Percentiles rank a stretch among this genome's conserved stretches.
Conservation (phyloP, 2,329 filamentous ascomycete genomes). For the Ophiocordyceps camponoti-floridani region DNA sequence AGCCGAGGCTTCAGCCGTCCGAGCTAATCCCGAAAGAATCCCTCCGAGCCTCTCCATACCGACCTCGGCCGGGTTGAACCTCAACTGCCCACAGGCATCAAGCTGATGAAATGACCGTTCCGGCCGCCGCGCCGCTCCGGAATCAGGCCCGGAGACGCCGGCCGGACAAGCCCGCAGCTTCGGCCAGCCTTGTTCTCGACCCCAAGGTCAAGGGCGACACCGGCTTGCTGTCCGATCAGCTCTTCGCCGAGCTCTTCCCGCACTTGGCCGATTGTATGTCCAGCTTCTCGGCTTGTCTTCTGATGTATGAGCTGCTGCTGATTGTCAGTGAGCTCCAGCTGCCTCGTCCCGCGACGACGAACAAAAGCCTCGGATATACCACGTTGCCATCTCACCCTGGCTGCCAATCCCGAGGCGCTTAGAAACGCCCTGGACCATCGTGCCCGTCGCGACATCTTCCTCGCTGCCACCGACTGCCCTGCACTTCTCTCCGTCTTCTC, state of each 20-base stretch:
- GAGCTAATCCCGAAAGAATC: too few species aligned
- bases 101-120: conserved; percentile 2
- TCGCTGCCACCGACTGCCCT: conserved; percentile 60
- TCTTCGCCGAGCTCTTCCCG: conserved; percentile 69
- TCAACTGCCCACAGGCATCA: neutral
- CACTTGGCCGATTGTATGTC: conserved; percentile 31
- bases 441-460: conserved; percentile 52
- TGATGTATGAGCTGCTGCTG: neutral
- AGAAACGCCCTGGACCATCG: conserved; percentile 64
- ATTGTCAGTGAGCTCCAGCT: neutral
- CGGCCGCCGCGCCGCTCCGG: conserved; percentile 10
- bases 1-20: neutral
- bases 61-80: neutral
- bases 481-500: conserved; percentile 56
- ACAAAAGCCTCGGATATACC: conserved; percentile 24
- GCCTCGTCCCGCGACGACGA: conserved; percentile 11
- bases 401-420: conserved; percentile 37
- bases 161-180: conserved; percentile 56
- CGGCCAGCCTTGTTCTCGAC: conserved; percentile 69
- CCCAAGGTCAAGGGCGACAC: conserved; percentile 72
- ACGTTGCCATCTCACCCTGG: conserved; percentile 63
- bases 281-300: neutral
- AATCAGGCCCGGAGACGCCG: conserved; percentile 34
- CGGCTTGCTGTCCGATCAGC: conserved; percentile 70
- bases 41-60: too few species aligned